Evolutionary conservation across 1,139 yeast species (phyloP), one percentile per base, ranked within the genome.

Genomic region (Protomyces gravidus): DNA sequence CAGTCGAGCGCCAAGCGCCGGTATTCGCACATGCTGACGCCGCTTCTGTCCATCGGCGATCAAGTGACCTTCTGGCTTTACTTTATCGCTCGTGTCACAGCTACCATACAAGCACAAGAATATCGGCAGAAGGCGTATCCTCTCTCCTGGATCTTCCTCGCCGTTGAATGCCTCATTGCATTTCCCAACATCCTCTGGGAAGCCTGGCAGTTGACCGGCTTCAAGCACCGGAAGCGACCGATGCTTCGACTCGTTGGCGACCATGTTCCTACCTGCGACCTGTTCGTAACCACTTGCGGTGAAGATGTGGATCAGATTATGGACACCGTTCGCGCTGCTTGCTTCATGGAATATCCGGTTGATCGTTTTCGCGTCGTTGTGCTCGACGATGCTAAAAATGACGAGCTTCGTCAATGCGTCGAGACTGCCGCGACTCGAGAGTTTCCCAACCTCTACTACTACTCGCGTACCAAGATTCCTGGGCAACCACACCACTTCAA

Each of bases 401-500:
- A 21, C 25, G 50, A 47, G 39, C 50, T 47, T 30, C 26, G 28
- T 9, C 4, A 13, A n/a, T 21, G 15, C 11, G 40, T 30, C 13
- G 50, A 47, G 39, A 19, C 23, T 5, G 11, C n/a, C 13, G 40
- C 50, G 5, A 9, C 40, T 15, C 26, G 19, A n/a, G 28, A 26
- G 21, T 47, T 28, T 40, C 50, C 50, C 6, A 47, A 47, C 13
- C 28, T 47, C n/a, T 47, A 11, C 50, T 47, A 47, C 39, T 26
- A 47, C 40, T n/a, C 50, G 3, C 50, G 50, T 15, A 2, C 40
- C 28, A 47, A 47, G n/a, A 30, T 47, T 19, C 33, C 33, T 21
- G 50, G 50, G 11, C 39, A 28, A 15, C 50, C 50, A 19, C 50
- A 47, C 26, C 50, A 47, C 17, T 47, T n/a, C 50, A 47, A 47